Conservation (phyloP, 208 protist genomes). For the Acanthamoeba royreba region DNA sequence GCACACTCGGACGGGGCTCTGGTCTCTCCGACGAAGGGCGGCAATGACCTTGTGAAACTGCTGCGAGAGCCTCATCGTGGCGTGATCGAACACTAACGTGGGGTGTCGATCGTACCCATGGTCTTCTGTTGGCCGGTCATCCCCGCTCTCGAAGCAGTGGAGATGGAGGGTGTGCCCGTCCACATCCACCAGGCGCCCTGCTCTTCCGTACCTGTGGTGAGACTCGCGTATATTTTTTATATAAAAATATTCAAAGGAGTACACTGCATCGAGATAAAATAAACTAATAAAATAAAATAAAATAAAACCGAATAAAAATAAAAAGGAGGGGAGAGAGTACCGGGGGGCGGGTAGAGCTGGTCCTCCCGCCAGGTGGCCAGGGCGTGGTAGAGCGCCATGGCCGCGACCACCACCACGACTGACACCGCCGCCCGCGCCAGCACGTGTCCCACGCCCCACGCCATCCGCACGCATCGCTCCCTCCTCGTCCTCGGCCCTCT, state of each 20-base stretch:
- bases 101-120: not conserved
- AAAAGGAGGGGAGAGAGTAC: no score
- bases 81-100: not conserved
- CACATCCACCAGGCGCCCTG: not conserved
- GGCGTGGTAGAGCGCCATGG: not conserved
- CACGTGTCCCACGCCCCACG: not conserved
- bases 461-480: no score
- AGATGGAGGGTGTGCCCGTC: not conserved
- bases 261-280: no score
- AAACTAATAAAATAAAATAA: not conserved
- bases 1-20: not conserved
- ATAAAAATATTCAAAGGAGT: no score
- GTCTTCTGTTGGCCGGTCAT: not conserved
- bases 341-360: not conserved
- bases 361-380: not conserved
- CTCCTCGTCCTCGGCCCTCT: no score
- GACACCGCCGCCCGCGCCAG: not conserved
- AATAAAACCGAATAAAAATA: not conserved
- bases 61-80: not conserved
- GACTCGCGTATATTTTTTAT: no score
- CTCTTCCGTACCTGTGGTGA: no score
- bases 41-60: not conserved
- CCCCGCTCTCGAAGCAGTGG: not conserved
- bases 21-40: not conserved
- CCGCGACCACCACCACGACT: not conserved